These are phyloP conservation scores for Xerocomus amazonicus DNA, from an alignment of 1,284 basidiomycete species.

Conservation along the genomic window DNA sequence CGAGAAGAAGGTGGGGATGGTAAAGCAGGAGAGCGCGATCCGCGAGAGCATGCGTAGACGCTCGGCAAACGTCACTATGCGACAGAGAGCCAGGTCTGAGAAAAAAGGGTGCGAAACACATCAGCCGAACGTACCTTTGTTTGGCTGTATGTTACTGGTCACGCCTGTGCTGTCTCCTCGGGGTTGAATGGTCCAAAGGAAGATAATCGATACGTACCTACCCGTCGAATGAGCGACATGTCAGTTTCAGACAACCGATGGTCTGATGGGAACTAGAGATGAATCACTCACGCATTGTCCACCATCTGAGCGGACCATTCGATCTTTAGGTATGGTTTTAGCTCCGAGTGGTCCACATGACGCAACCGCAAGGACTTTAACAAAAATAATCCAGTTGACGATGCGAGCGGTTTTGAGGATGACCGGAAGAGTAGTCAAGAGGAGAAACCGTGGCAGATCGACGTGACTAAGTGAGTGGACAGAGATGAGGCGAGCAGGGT, in stretches of 20 bases:
- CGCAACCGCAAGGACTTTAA: constrained; percentile 13
- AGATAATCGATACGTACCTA: constrained; percentile 21
- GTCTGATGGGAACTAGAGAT: no score
- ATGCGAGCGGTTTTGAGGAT: constrained; percentile 26
- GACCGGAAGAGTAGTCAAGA: constrained; percentile 20
- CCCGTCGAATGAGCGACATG: no score
- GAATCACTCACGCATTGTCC: no score
- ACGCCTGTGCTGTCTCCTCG: constrained; percentile 11
- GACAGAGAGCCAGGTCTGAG: no score
- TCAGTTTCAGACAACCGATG: no score
- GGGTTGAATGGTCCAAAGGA: constrained; percentile 21
- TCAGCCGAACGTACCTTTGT: constrained; percentile 7
- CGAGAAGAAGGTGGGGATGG: constrained; percentile 32
- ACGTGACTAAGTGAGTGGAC: constrained; percentile 25
- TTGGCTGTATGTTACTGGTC: constrained; percentile 17
- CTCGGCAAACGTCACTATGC: constrained; percentile 20
- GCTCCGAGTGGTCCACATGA: constrained; percentile 14
- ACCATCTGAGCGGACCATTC: no score
- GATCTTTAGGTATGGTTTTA: neutral
- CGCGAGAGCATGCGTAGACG: constrained; percentile 25
- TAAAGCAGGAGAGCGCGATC: constrained; percentile 32
- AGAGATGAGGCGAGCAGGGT: constrained; percentile 28
- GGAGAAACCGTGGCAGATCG: constrained; percentile 14
- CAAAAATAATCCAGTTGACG: constrained; percentile 24
- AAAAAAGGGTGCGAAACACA: no score